Percentiles rank a stretch among this genome's conserved stretches.
Evolutionary conservation across 129 eudicot species (phyloP).

Genomic region (Escallonia herrerae): DNA sequence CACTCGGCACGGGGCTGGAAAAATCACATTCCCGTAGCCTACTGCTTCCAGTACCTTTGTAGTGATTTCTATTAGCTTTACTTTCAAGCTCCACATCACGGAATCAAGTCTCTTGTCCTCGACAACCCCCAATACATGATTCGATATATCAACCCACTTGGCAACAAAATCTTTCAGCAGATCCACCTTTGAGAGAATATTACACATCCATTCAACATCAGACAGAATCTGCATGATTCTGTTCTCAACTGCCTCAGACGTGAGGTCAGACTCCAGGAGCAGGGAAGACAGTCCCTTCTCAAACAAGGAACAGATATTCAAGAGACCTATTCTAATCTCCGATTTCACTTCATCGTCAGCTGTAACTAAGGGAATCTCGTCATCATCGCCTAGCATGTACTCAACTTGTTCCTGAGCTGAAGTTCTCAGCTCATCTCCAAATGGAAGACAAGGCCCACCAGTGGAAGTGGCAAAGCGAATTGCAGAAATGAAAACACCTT

Average conservation of each 20-base stretch:
- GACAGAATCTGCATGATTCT: conserved; percentile 37
- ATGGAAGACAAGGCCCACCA: conserved; percentile 44
- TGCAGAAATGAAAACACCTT: conserved; percentile 68
- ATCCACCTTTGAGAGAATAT: conserved; percentile 54
- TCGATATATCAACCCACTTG: conserved; percentile 57
- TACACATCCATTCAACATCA: conserved; percentile 78
- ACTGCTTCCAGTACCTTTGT: conserved; percentile 86
- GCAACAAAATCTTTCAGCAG: conserved; percentile 70
- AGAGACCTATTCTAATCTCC: conserved; percentile 50
- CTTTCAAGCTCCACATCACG: conserved; percentile 51
- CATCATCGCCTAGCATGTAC: conserved; percentile 85
- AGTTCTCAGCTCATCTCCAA: conserved; percentile 56
- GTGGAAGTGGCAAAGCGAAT: conserved; percentile 69
- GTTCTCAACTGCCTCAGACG: conserved; percentile 26
- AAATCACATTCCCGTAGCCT: conserved; percentile 79
- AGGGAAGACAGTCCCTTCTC: conserved; percentile 36
- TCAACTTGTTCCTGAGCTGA: conserved; percentile 97
- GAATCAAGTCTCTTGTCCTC: conserved; percentile 39
- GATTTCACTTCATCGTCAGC: conserved; percentile 57
- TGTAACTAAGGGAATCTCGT: conserved; percentile 45
- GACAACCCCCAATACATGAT: conserved; percentile 26
- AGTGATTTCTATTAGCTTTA: conserved; percentile 54
- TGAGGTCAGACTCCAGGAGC: conserved; percentile 22
- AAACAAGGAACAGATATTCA: conserved; percentile 38
- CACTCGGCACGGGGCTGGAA: conserved; percentile 51